Base-by-base conservation (phyloP, 2,329 filamentous ascomycete species). In the Talaromyces sp. region DNA sequence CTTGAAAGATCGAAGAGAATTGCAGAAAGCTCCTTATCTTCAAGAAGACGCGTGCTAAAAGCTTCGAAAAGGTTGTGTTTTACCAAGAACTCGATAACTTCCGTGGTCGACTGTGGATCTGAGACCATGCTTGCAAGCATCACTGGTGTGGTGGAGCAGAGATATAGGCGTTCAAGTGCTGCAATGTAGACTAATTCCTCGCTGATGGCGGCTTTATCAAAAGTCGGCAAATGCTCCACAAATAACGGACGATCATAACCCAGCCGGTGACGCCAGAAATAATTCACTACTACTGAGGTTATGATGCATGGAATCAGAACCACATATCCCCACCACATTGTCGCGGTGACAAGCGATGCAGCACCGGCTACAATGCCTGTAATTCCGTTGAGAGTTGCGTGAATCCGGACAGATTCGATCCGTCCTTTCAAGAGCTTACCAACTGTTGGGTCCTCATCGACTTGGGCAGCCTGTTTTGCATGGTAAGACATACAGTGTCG, bases 321-420 rank as follows among this genome's bases (percentile, higher is more conserved):
- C 0, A 84, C 74, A 58, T 86, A 86, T 1, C 81, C 84, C 78
- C 80, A 83, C 84, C 84, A 86, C 33, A 73, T 69, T 3, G 80
- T 81, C 0, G 83, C 80, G 0, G 83, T 85, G 2, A 85, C 70
- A 74, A 86, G 77, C 0, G 82, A 84, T 1, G 78, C 83, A 0
- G 78, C 80, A 6, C 82, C 82, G 4, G 82, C 82, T 0, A 85
- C 69, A 0, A 85, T 61, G 0, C 82, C 81, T 0, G 80, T 79
- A 1, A 78, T 63, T 0, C 82, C 83, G 50, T 82, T 84, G 39
- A 83, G 67, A 1, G 72, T 58, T 7, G 80, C 79, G 58, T 85
- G 84, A 1, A 79, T 69, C 41, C 82, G 78, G 25, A 85, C 75
- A n/a, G 74, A 72, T 31, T 73, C 75, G 15, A 79, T 78, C 2